phyloP scores from a whole-genome alignment of 1,284 basidiomycete genomes.

The Apiotrichum gracile region DNA sequence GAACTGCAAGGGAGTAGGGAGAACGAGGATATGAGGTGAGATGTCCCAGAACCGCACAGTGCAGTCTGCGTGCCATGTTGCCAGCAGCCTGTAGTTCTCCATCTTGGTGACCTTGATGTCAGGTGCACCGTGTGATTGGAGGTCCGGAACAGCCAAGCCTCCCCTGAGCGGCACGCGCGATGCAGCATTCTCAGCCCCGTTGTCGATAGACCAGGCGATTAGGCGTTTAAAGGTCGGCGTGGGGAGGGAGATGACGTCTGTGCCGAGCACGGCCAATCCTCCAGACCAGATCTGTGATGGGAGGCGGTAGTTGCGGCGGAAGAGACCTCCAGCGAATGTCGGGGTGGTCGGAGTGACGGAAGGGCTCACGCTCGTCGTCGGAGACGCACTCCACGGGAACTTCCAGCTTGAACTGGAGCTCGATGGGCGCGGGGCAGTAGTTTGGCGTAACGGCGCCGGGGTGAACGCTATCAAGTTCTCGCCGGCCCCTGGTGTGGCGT shows the following conservation, averaged over 20 bases:
- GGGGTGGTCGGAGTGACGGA: background rate
- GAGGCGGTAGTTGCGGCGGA: constrained; percentile 27
- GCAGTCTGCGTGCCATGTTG: constrained; percentile 62
- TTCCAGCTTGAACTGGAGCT: constrained; percentile 27
- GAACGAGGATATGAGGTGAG: constrained; percentile 61
- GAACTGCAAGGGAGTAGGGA: constrained; percentile 50
- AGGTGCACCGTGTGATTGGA: constrained; percentile 41
- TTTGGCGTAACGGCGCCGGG: constrained; percentile 24
- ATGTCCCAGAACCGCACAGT: constrained; percentile 53
- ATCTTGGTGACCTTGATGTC: constrained; percentile 42
- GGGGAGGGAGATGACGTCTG: constrained; percentile 37
- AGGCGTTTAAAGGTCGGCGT: constrained; percentile 40
- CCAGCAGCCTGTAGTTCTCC: constrained; percentile 63
- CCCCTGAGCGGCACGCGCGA: constrained; percentile 42
- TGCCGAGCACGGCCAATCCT: constrained; percentile 32
- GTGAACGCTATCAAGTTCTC: constrained; percentile 41
- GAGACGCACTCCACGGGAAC: constrained; percentile 35
- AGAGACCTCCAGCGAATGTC: background rate
- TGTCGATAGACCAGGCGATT: constrained; percentile 34
- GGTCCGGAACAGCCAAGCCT: constrained; percentile 43
- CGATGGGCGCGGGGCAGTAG: background rate
- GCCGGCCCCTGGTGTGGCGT: constrained; percentile 37
- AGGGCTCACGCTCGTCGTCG: background rate
- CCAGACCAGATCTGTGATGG: constrained; percentile 44
- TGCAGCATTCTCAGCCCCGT: constrained; percentile 18